Conservation (phyloP, 176 grass and related monocot genomes). For the Dendrocalamus sinicus region DNA sequence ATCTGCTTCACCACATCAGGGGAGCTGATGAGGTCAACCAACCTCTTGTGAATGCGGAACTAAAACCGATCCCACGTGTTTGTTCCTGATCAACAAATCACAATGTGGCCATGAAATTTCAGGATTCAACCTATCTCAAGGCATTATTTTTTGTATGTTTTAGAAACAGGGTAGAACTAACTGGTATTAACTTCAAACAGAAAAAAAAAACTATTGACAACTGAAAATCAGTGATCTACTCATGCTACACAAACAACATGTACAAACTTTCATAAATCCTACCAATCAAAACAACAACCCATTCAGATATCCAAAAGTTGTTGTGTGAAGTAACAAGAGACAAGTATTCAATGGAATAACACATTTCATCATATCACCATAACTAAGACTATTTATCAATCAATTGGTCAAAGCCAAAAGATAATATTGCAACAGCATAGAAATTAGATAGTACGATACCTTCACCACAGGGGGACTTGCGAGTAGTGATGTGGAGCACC, state of each 20-base stretch:
- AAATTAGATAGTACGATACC: conserved; percentile 16
- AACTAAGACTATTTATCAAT: background rate
- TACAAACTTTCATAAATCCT: background rate
- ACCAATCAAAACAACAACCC: background rate
- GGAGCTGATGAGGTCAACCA: conserved; percentile 60
- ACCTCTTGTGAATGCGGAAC: conserved; percentile 61
- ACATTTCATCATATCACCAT: background rate
- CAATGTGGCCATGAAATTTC: background rate
- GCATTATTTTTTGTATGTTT: background rate
- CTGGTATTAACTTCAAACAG: background rate
- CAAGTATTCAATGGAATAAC: background rate
- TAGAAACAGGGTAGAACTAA: background rate
- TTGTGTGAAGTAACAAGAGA: background rate
- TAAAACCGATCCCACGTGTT: conserved; percentile 65
- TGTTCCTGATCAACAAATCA: conserved; percentile 45
- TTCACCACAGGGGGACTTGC: conserved; percentile 60
- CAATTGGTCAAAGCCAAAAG: background rate
- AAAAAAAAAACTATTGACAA: background rate
- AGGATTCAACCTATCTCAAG: background rate
- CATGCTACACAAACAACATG: background rate
- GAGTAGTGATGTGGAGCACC: conserved; percentile 55
- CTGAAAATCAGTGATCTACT: background rate
- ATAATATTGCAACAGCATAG: background rate
- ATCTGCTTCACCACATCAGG: conserved; percentile 60
- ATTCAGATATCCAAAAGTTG: too few species aligned